Base-by-base conservation (phyloP, 192 early-diverging fungal genomes). In the Linderina pennispora region DNA sequence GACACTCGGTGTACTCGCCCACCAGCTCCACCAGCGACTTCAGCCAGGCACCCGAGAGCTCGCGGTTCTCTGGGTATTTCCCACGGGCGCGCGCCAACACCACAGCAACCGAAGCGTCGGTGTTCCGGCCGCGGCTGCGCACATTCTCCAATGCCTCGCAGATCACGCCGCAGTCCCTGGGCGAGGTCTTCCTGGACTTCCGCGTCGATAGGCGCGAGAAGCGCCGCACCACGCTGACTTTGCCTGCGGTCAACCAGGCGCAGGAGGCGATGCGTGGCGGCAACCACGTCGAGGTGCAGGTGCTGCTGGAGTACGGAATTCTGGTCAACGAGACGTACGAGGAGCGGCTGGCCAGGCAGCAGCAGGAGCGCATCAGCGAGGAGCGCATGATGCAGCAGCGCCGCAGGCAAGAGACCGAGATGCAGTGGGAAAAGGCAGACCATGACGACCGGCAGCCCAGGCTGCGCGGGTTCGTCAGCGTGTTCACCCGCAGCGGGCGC, bases 101-200 rank as follows among this genome's bases (percentile, higher is more conserved):
- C 0, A 57, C 59, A 6, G 53, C 55, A 23, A 62, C 66, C 2
- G 62, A 64, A 32, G 57, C 57, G n/a, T 56, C 56, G 38, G 56
- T 56, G 49, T 52, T 47, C 40, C 53, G 62, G 0, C 62, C 62
- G 7, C 62, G 62, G 3, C 46, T 65, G 38, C 66, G 66, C 36
- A 60, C 66, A n/a, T 62, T 62, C 22, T 70, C 66, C 23, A 62
- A 62, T 43, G 65, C 54, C 0, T 62, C 65, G 6, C 53, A 48
- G 11, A 57, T 68, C 45, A 69, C 59, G 23, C 59, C 65, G 11
- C 54, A 62, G 48, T 53, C 69, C 3, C 52, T 76, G 11, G 68
- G 74, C 46, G 74, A 76, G 48, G 53, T 76, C 45, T 76, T 53
- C 32, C 50, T 76, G 43, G 74, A 76, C 37, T 55, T 71, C 42